phyloP scores from a whole-genome alignment of 2,329 filamentous ascomycete genomes.

The Colletotrichum viniferum region DNA sequence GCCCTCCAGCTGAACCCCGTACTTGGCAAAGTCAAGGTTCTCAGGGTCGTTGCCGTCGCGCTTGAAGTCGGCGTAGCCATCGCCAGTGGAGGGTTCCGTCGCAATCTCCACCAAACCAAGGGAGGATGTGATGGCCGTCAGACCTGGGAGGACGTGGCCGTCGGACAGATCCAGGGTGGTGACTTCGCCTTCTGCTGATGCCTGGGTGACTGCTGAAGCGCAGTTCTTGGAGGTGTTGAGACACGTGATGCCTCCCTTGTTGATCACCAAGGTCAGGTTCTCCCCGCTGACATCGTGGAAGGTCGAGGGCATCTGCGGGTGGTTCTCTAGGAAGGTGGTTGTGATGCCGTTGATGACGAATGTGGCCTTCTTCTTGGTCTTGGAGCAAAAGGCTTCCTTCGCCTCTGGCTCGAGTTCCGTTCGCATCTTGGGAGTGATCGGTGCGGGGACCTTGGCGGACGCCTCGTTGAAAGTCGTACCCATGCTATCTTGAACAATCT shows the following conservation, averaged over 20 bases:
- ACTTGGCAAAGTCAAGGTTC: slow-evolving; percentile 41
- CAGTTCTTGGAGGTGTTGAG: slow-evolving; percentile 24
- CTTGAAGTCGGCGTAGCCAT: slow-evolving; percentile 43
- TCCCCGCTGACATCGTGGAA: slow-evolving; percentile 2
- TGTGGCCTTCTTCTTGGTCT: slow-evolving; percentile 24
- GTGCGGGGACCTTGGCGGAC: background rate
- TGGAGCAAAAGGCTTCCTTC: slow-evolving; percentile 29
- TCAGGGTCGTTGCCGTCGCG: slow-evolving; percentile 28
- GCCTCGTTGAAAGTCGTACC: slow-evolving; percentile 15
- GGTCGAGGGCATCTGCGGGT: slow-evolving; percentile 7
- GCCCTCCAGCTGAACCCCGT: slow-evolving; percentile 44
- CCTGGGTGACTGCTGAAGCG: slow-evolving; percentile 12
- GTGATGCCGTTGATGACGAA: slow-evolving; percentile 43
- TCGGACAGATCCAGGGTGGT: slow-evolving; percentile 41
- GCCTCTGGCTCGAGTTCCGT: slow-evolving; percentile 24
- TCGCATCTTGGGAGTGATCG: slow-evolving; percentile 24
- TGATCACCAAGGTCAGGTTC: slow-evolving; percentile 43
- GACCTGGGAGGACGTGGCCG: slow-evolving; percentile 51
- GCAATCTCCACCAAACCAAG: slow-evolving; percentile 57
- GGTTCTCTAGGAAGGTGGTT: slow-evolving; percentile 35
- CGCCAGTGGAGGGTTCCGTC: slow-evolving; percentile 46
- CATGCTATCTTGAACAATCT: slow-evolving; percentile 32
- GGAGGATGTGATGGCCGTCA: slow-evolving; percentile 51
- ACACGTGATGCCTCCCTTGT: slow-evolving; percentile 45
- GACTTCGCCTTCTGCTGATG: slow-evolving; percentile 34